Conservation (phyloP, 2,329 filamentous ascomycete species). For the Hypoxylon sp. region DNA sequence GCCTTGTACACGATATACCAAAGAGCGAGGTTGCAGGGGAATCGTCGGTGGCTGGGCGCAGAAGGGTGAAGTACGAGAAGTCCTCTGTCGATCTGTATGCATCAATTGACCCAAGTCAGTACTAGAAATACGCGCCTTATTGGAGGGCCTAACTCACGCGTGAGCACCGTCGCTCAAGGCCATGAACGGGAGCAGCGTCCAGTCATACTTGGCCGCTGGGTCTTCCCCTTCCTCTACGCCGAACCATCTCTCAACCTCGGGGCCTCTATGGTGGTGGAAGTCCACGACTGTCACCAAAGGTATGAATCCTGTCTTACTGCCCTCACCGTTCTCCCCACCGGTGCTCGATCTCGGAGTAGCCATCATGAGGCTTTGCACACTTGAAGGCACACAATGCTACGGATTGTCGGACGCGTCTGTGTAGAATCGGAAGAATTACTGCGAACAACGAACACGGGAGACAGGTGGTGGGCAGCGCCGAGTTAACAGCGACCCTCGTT, state of each 20-base stretch:
- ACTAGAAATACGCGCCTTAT: background rate
- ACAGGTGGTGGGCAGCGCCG: conserved; percentile 12
- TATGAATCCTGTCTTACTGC: conserved; percentile 62
- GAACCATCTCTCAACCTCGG: conserved; percentile 95
- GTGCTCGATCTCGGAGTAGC: conserved; percentile 35
- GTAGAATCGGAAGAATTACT: conserved; percentile 10
- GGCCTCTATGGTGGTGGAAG: conserved; percentile 88
- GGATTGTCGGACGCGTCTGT: conserved; percentile 3
- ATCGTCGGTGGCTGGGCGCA: conserved; percentile 70
- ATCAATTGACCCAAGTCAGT: conserved; percentile 38
- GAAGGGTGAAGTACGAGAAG: conserved; percentile 97
- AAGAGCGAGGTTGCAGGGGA: conserved; percentile 85
- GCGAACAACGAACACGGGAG: conserved; percentile 16
- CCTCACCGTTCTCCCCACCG: conserved; percentile 27
- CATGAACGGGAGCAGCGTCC: conserved; percentile 95
- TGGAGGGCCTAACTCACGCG: conserved; percentile 71
- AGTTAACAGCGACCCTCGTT: conserved; percentile 18
- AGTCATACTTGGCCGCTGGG: conserved; percentile 87
- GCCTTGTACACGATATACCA: conserved; percentile 94
- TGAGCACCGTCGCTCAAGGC: conserved; percentile 96
- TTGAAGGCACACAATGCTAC: conserved; percentile 8
- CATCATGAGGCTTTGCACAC: conserved; percentile 39
- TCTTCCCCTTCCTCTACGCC: conserved; percentile 81
- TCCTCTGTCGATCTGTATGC: conserved; percentile 83
- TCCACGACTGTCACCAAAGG: conserved; percentile 85